Evolutionary conservation across 2,329 filamentous ascomycete species (phyloP), one percentile per base, ranked within the genome.

Genomic region (Emergomyces pasteurianus): DNA sequence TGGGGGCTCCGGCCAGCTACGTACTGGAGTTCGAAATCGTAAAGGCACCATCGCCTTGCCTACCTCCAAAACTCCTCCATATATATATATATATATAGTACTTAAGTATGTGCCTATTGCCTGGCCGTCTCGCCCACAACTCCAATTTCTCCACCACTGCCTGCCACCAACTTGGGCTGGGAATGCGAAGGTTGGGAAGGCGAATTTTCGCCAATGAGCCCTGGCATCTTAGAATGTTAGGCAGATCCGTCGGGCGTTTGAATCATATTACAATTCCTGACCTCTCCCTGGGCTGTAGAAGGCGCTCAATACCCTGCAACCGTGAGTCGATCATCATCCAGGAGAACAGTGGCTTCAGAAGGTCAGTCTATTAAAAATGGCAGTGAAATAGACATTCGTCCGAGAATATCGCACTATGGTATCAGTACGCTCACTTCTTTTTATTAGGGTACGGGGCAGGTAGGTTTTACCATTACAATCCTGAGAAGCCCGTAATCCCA

Each of bases 291-390:
- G 4, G 18, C 36, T 28, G 10, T 38, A 28, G 58, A 59, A 59
- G 23, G 58, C 26, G 47, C 21, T 23, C n/a, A n/a, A n/a, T n/a
- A n/a, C n/a, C n/a, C 68, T 34, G 77, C 68, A 2, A 82, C 72
- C 8, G 80, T 65, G 10, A 68, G 64, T 54, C 75, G 74, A 66
- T 82, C 78, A 18, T 79, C 73, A 0, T 75, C 70, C 14, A 65
- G 76, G n/a, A 82, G 71, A 63, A 80, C 82, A 2, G 67, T 72
- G 1, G 78, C 74, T 1, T 68, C 74, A 52, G 76, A 73, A 0
- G 78, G 78, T 72, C 75, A 78, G 61, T 78, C 74, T 46, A 83
- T 75, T 2, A 75, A 66, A 5, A 80, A 65, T 10, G 80, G 78
- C 0, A 80, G 55, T 1, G 78, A 58, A 8, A 82, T 69, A 0